These are phyloP conservation scores for Dioscorea dumetorum DNA, from an alignment of 106 monocot species.

Conservation along the genomic window DNA sequence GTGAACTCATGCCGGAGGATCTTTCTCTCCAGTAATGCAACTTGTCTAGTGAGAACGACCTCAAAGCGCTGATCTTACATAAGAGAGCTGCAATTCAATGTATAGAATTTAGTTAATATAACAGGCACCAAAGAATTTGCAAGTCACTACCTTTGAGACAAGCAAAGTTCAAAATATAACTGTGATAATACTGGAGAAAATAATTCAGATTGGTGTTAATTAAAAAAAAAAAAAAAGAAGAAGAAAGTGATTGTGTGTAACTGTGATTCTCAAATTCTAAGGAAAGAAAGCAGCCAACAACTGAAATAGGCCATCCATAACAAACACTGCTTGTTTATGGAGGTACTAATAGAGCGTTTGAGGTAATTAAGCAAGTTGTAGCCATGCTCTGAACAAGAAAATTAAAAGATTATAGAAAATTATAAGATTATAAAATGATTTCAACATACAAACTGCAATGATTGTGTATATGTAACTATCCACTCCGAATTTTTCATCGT, in stretches of 20 bases:
- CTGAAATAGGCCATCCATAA: too few species aligned
- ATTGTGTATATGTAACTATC: conserved; percentile 76
- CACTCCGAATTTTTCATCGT: conserved; percentile 64
- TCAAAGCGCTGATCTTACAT: conserved; percentile 81
- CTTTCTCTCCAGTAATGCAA: conserved; percentile 80
- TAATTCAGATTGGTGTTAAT: too few species aligned
- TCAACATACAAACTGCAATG: conserved; percentile 84
- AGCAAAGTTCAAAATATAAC: neutral
- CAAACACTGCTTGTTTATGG: too few species aligned
- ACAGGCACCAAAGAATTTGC: neutral
- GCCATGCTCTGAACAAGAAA: too few species aligned
- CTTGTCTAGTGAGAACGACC: conserved; percentile 78
- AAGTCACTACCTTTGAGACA: neutral
- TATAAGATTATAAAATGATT: neutral
- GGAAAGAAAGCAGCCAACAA: too few species aligned
- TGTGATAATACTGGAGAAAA: neutral
- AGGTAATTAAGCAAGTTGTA: too few species aligned
- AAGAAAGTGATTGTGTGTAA: too few species aligned
- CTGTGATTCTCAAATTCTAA: too few species aligned
- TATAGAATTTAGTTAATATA: neutral
- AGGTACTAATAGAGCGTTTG: too few species aligned
- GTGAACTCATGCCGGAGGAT: conserved; percentile 86
- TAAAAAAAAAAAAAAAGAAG: too few species aligned
- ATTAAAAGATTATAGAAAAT: neutral
- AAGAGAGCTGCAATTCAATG: conserved; percentile 58